Conservation (phyloP, 345 rosid species). For the Xanthoceras sorbifolium region DNA sequence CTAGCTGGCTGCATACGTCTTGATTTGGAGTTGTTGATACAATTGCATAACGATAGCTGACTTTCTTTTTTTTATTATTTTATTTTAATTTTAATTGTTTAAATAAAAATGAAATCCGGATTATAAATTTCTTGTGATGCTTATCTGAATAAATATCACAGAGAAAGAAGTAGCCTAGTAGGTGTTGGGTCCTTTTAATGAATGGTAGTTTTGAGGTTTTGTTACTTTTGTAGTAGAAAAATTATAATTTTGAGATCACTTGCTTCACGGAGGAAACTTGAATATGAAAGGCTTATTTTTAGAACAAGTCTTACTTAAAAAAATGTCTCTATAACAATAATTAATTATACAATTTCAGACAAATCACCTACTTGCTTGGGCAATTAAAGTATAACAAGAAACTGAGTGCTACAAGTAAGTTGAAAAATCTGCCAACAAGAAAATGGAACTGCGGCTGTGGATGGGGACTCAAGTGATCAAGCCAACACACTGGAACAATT, state of each 20-base stretch:
- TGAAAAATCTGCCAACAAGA: no score
- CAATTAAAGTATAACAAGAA: not conserved
- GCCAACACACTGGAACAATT: no score
- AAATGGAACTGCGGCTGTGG: no score
- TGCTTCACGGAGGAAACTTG: constrained; percentile 13
- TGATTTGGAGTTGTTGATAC: no score
- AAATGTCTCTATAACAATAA: not conserved
- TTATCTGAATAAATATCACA: not conserved
- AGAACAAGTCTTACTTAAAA: not conserved
- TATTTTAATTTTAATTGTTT: no score
- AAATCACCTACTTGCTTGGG: constrained; percentile 14
- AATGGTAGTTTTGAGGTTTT: constrained; percentile 2
- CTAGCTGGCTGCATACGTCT: no score
- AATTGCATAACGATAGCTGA: no score
- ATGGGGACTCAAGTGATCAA: no score
- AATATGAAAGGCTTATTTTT: not conserved
- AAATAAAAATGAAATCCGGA: not conserved
- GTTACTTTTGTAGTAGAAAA: not conserved
- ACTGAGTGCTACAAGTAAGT: no score
- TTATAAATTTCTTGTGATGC: not conserved
- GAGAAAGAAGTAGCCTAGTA: not conserved
- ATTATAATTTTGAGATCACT: not conserved
- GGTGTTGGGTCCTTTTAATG: not conserved
- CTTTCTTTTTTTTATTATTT: no score
- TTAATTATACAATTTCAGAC: not conserved